These are phyloP conservation scores for Metschnikowia colocasiae DNA, from an alignment of 805 yeast genomes.

Conservation along the genomic window DNA sequence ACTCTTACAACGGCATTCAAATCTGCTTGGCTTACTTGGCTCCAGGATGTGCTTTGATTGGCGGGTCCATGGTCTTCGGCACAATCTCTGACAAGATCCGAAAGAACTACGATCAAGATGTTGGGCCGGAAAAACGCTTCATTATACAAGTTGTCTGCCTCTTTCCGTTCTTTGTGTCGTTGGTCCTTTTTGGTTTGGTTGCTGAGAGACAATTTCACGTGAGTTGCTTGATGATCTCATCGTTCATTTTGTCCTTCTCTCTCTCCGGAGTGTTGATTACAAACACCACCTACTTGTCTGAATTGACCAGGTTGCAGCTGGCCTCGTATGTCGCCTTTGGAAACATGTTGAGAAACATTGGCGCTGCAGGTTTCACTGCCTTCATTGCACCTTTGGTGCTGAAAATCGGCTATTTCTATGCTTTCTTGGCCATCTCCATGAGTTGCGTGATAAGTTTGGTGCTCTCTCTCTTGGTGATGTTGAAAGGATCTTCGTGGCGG, in stretches of 20 bases:
- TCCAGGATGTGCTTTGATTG: constrained; percentile 48
- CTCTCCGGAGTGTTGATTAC: constrained; percentile 54
- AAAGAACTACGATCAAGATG: constrained; percentile 23
- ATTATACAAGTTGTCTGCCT: constrained; percentile 44
- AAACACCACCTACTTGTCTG: constrained; percentile 52
- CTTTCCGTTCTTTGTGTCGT: constrained; percentile 39
- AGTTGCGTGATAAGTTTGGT: constrained; percentile 10
- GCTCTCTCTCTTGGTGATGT: constrained; percentile 10
- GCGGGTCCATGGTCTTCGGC: constrained; percentile 50
- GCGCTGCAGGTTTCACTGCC: constrained; percentile 52
- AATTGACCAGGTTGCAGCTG: constrained; percentile 46
- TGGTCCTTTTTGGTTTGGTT: constrained; percentile 54
- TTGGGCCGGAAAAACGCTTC: constrained; percentile 47
- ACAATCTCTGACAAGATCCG: constrained; percentile 41
- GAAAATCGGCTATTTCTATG: constrained; percentile 33
- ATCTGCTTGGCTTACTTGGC: constrained; percentile 48
- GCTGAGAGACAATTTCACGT: constrained; percentile 37
- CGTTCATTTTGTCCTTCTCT: constrained; percentile 49
- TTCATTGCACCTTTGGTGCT: constrained; percentile 33
- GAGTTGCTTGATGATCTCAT: constrained; percentile 39
- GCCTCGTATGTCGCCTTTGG: constrained; percentile 54
- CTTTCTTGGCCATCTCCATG: constrained; percentile 9
- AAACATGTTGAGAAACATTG: constrained; percentile 48
- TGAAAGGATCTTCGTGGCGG: constrained; percentile 11
- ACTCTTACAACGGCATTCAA: constrained; percentile 32